These are phyloP conservation scores for Malus hybrid DNA, from an alignment of 331 rosid species.

Conservation along the genomic window DNA sequence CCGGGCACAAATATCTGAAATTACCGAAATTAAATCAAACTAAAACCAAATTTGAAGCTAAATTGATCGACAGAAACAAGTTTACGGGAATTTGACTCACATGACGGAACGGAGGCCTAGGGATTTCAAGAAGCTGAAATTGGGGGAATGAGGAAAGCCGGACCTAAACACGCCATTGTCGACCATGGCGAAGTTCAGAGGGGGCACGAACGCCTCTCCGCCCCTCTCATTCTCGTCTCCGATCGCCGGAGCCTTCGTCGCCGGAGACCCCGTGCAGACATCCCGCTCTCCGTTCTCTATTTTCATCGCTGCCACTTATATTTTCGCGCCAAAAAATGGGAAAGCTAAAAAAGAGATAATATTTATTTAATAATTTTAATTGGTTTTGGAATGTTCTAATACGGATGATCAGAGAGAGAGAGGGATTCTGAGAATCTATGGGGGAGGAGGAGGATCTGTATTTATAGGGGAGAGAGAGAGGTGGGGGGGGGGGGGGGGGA, in stretches of 20 bases:
- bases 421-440: constrained; percentile 5
- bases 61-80: background rate
- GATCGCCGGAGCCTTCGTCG: background rate
- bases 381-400: background rate
- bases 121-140: constrained; percentile 52
- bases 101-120: constrained; percentile 57
- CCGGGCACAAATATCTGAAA: constrained; percentile 53
- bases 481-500: background rate
- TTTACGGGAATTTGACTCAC: constrained; percentile 20
- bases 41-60: background rate
- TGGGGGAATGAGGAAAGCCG: constrained; percentile 57
- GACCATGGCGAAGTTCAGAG: constrained; percentile 70
- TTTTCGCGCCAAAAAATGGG: constrained; percentile 35
- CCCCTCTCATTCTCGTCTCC: constrained; percentile 17
- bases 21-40: background rate
- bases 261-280: constrained; percentile 10
- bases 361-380: too few species aligned
- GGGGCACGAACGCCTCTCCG: constrained; percentile 55
- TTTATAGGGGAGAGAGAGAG: background rate
- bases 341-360: background rate
- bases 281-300: constrained; percentile 27
- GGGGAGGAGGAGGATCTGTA: background rate
- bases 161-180: constrained; percentile 58
- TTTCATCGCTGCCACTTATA: constrained; percentile 26
- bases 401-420: too few species aligned